Conservation (phyloP, 1,284 basidiomycete genomes). For the Tilletia indica region DNA sequence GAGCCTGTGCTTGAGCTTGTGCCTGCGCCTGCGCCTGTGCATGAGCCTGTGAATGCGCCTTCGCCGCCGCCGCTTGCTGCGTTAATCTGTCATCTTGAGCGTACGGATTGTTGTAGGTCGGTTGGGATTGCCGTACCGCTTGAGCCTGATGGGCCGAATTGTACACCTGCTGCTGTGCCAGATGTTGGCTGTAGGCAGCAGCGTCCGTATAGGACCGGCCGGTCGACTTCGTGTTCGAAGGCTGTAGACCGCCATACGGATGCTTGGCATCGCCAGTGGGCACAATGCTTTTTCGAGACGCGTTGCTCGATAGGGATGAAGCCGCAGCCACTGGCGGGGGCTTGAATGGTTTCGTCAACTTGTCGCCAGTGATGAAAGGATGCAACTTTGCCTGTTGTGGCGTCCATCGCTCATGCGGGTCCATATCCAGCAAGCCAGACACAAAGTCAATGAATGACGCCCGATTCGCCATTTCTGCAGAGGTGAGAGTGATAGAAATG, state of each 20-base stretch:
- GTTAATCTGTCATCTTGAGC: slow-evolving; percentile 34
- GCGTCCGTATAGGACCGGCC: slow-evolving; percentile 81
- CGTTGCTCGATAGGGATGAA: background rate
- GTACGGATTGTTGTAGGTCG: slow-evolving; percentile 48
- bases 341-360: slow-evolving; percentile 62
- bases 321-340: slow-evolving; percentile 39
- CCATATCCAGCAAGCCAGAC: slow-evolving; percentile 85
- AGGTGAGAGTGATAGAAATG: no score
- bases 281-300: background rate
- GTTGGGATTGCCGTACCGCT: slow-evolving; percentile 54
- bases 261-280: slow-evolving; percentile 65
- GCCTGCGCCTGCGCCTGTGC: slow-evolving; percentile 37
- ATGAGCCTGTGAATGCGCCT: slow-evolving; percentile 32
- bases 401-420: slow-evolving; percentile 92
- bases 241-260: slow-evolving; percentile 80
- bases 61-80: slow-evolving; percentile 25
- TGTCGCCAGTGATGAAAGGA: slow-evolving; percentile 97
- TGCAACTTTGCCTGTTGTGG: slow-evolving; percentile 93
- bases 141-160: slow-evolving; percentile 62
- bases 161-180: slow-evolving; percentile 89
- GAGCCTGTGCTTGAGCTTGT: slow-evolving; percentile 33
- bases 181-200: slow-evolving; percentile 87
- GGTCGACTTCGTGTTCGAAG: slow-evolving; percentile 65
- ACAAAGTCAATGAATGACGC: slow-evolving; percentile 97
- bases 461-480: slow-evolving; percentile 82